Base-by-base conservation (phyloP, 2,329 filamentous ascomycete genomes). In the Xylaria digitata region DNA sequence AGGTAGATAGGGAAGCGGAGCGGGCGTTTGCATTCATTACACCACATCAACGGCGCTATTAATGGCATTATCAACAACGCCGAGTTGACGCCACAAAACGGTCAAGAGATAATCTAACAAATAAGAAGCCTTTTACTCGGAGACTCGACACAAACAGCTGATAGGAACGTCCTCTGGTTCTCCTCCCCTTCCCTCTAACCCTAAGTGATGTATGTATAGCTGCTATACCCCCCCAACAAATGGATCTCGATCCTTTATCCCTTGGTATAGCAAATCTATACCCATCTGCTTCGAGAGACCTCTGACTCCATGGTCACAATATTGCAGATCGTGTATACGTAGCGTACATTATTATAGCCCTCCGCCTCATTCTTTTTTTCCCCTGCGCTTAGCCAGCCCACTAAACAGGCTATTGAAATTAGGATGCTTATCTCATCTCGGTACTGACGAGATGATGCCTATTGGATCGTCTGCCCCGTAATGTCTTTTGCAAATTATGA, bases 341-440 rank as follows among this genome's bases (percentile, higher is more conserved):
- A 50, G 45, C 21, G 21, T 55, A 43, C 37, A 43, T 43, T 19
- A 6, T 37, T 43, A 45, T 45, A 15, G 19, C 37, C 26, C 49
- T 61, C 43, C 42, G 65, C 61, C 61, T 67, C 53, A 56, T 30
- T 30, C 48, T 52, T 37, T 19, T 60, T 60, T 15, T 21, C 52
- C 58, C 40, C 46, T 49, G 54, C 23, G 54, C 34, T 26, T 57
- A 40, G 15, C 23, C 46, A 42, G 49, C 37, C 50, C 57, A 59
- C 62, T 21, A 23, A 52, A n/a, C 54, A 56, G 65, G 56, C 56
- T 46, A 57, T 58, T 52, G 65, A 54, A 58, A 67, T 61, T 65
- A 62, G 54, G 43, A 66, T 68, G 58, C 62, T 66, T 66, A 66
- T 66, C 66, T 68, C 63, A 68, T 68, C 55, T 66, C 63, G 58